Percentiles rank a stretch among this genome's conserved stretches.
Evolutionary conservation across 179 eudicot species (phyloP).

Genomic region (Spergularia azorica): DNA sequence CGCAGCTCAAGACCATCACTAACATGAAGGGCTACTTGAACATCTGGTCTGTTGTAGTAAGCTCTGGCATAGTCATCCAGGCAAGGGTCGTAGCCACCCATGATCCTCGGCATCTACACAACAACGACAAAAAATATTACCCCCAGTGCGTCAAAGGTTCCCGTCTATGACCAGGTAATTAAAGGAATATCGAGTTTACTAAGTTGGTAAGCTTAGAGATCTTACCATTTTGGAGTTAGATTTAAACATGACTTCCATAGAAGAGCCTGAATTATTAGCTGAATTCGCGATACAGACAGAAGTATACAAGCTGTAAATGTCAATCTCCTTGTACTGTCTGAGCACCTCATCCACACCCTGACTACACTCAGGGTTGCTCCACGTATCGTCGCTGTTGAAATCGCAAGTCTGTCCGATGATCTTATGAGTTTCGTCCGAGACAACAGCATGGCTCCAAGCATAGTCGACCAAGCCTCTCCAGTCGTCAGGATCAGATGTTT

Average conservation of each 20-base stretch:
- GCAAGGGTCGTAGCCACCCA: constrained; percentile 96
- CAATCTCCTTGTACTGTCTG: constrained; percentile 71
- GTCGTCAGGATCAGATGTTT: constrained; percentile 86
- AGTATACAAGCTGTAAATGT: constrained; percentile 89
- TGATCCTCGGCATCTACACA: constrained; percentile 63
- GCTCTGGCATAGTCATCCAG: constrained; percentile 65
- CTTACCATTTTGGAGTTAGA: constrained; percentile 66
- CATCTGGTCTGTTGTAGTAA: constrained; percentile 77
- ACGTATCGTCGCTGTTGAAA: constrained; percentile 58
- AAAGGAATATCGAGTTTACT: no score
- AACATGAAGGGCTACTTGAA: constrained; percentile 84
- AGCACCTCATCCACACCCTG: constrained; percentile 61
- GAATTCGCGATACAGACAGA: constrained; percentile 53
- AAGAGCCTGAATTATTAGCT: constrained; percentile 20
- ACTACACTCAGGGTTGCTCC: constrained; percentile 58
- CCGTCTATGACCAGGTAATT: no score
- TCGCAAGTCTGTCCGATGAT: constrained; percentile 57
- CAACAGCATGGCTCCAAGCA: constrained; percentile 96
- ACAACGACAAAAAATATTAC: neutral
- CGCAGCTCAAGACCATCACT: constrained; percentile 50
- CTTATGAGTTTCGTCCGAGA: constrained; percentile 83
- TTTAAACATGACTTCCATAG: constrained; percentile 45
- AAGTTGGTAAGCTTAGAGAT: neutral
- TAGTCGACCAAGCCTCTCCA: constrained; percentile 90
- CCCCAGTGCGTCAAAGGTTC: neutral